Base-by-base conservation (phyloP, 2,329 filamentous ascomycete species). In the Elsinoe fawcettii region DNA sequence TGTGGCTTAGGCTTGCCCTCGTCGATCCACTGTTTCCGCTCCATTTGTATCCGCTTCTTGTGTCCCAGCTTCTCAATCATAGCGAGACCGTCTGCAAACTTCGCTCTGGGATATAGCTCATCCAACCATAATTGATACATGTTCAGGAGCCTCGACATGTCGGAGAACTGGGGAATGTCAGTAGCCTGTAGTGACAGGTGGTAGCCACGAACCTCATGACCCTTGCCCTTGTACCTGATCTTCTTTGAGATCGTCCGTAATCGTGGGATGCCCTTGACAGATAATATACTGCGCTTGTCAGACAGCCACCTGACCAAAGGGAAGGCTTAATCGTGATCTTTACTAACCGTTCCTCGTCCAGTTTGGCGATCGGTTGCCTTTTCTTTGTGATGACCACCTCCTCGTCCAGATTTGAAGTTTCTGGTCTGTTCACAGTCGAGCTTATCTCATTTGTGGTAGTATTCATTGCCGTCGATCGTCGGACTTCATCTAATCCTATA, bases 81-180 rank as follows among this genome's bases (percentile, higher is more conserved):
- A 37, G 80, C 75, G 5, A 97, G 76, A 2, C 88, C 93, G 66
- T 99, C 93, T 49, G 88, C 81, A 66, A 99, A 99, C 66, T 90
- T 92, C 4, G 92, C 93, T 67, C 95, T 90, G 11, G 93, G 93
- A 67, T 91, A 99, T 11, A 99, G 77, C 67, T 96, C 90, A 71
- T 99, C 92, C 1, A 99, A 86, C 93, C 93, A 99, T 57, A 96
- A 73, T 69, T 97, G 93, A 69, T 97, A 99, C 69, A 95, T 88
- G 22, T 88, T 89, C 49, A 99, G 78, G 22, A 99, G 79, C 14
- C 85, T 83, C 0, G 85, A 81, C 9, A 90, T 83, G 68, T 99
- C 93, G 16, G 87, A 85, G 71, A 93, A 97, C 85, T 92, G n/a
- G 1, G 32, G 22, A 6, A 43, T 56, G 25, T 55, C 11, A 55